A percentile compares a stretch with the other conserved stretches of the same genome.
These are phyloP conservation scores for Calonectria fujianensis DNA, from an alignment of 2,329 filamentous ascomycete genomes.

Conservation along the genomic window DNA sequence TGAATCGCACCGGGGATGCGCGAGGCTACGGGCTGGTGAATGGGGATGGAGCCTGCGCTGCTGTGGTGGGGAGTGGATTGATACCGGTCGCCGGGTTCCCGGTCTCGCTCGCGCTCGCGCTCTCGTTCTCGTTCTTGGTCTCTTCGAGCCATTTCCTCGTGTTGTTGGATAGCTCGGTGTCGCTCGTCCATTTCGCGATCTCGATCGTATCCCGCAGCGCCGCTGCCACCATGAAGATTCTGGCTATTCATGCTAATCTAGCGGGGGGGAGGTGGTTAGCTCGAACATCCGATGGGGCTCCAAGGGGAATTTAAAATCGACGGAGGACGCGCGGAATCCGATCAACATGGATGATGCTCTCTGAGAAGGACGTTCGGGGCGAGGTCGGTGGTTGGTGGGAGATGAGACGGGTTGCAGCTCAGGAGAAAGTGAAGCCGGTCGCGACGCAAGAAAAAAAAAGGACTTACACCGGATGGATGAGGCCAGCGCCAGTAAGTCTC, in stretches of 20 bases:
- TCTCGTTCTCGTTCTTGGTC: constrained; percentile 76
- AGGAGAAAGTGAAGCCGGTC: constrained; percentile 52
- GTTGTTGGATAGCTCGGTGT: constrained; percentile 67
- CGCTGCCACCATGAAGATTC: constrained; percentile 63
- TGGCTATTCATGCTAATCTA: constrained; percentile 68
- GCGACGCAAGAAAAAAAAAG: constrained; percentile 52
- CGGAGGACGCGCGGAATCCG: constrained; percentile 16
- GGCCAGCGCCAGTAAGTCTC: constrained; percentile 57
- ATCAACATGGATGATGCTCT: neutral
- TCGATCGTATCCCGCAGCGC: constrained; percentile 67
- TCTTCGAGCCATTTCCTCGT: constrained; percentile 68
- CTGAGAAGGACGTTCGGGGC: neutral
- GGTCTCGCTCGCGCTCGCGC: constrained; percentile 70
- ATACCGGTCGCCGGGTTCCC: constrained; percentile 80
- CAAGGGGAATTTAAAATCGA: neutral
- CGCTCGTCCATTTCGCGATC: constrained; percentile 70
- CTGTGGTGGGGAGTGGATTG: constrained; percentile 86
- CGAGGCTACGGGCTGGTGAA: constrained; percentile 95
- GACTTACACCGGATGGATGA: constrained; percentile 61
- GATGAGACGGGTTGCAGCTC: constrained; percentile 48
- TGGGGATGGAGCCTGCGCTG: constrained; percentile 89
- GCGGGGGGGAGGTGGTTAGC: constrained; percentile 41
- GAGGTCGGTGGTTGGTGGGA: constrained; percentile 29
- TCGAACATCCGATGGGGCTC: constrained; percentile 32
- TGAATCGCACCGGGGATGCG: constrained; percentile 88